A percentile compares a stretch with the other conserved stretches of the same genome.
These are phyloP conservation scores for Barnettozyma vustinii DNA, from an alignment of 805 yeast species.

Conservation along the genomic window DNA sequence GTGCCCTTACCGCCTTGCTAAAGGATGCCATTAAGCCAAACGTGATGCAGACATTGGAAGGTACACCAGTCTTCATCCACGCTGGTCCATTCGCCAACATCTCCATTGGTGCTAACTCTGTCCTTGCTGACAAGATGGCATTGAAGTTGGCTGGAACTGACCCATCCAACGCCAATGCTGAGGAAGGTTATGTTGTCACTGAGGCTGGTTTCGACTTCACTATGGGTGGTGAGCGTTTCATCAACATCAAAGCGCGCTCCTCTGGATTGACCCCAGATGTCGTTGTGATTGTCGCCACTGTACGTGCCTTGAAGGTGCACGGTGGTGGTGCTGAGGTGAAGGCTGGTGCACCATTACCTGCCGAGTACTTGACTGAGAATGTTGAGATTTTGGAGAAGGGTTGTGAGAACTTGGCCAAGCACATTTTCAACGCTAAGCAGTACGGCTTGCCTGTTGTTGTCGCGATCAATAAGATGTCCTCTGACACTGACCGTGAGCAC, in stretches of 20 bases:
- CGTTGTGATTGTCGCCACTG: conserved; percentile 92
- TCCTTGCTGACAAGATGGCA: conserved; percentile 89
- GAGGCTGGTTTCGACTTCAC: conserved; percentile 99
- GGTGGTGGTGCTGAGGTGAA: conserved; percentile 97
- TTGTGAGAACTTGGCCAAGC: conserved; percentile 84
- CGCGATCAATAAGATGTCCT: conserved; percentile 82
- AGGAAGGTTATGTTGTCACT: conserved; percentile 84
- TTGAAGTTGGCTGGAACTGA: conserved; percentile 75
- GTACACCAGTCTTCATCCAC: conserved; percentile 95
- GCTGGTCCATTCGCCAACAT: conserved; percentile 99
- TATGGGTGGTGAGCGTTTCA: conserved; percentile 98
- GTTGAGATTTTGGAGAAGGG: conserved; percentile 74
- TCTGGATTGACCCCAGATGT: conserved; percentile 86
- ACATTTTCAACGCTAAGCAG: conserved; percentile 75
- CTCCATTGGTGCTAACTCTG: conserved; percentile 94
- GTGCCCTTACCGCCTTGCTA: conserved; percentile 89
- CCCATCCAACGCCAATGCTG: conserved; percentile 34
- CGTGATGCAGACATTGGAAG: conserved; percentile 95
- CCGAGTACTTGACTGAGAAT: conserved; percentile 75
- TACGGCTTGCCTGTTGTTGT: conserved; percentile 92
- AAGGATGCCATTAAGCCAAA: conserved; percentile 97
- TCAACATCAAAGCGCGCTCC: conserved; percentile 91
- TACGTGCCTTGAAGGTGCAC: conserved; percentile 92
- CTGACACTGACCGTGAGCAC: conserved; percentile 79
- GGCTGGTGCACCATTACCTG: conserved; percentile 85